These are phyloP conservation scores for Boletus sp. DNA, from an alignment of 768 basidiomycete genomes.

Conservation along the genomic window DNA sequence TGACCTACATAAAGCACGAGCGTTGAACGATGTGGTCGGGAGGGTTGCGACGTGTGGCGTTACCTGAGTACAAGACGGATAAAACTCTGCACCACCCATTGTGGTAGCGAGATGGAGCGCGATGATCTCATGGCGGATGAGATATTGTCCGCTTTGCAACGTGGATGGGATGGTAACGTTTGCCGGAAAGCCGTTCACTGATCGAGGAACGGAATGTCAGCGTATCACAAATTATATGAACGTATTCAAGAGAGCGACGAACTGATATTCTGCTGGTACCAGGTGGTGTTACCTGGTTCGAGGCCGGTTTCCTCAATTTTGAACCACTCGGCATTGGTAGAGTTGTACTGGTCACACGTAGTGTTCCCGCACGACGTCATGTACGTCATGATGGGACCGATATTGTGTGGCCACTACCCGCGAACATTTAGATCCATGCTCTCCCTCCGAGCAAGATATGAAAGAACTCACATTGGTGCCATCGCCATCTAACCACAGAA, in stretches of 20 bases:
- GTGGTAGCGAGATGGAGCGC: conserved; percentile 65
- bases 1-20: conserved; percentile 38
- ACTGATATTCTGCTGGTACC: conserved; percentile 59
- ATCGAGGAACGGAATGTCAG: not conserved
- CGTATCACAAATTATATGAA: not conserved
- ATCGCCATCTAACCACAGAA: conserved; percentile 55
- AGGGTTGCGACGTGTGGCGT: not conserved
- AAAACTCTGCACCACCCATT: conserved; percentile 73
- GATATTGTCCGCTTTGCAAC: conserved; percentile 66
- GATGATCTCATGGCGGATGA: conserved; percentile 79
- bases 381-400: conserved; percentile 73
- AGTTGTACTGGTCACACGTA: conserved; percentile 59
- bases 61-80: conserved; percentile 63
- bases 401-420: conserved; percentile 52
- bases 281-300: conserved; percentile 36
- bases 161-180: conserved; percentile 46
- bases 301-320: conserved; percentile 60
- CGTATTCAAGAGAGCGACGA: conserved; percentile 21
- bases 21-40: not conserved
- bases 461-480: conserved; percentile 32
- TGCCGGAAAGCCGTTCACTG: conserved; percentile 42
- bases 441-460: not conserved
- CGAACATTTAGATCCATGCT: not conserved
- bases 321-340: conserved; percentile 66
- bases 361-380: conserved; percentile 61